These are phyloP conservation scores for Penstemon barbatus DNA, from an alignment of 257 asterid species.

Conservation along the genomic window DNA sequence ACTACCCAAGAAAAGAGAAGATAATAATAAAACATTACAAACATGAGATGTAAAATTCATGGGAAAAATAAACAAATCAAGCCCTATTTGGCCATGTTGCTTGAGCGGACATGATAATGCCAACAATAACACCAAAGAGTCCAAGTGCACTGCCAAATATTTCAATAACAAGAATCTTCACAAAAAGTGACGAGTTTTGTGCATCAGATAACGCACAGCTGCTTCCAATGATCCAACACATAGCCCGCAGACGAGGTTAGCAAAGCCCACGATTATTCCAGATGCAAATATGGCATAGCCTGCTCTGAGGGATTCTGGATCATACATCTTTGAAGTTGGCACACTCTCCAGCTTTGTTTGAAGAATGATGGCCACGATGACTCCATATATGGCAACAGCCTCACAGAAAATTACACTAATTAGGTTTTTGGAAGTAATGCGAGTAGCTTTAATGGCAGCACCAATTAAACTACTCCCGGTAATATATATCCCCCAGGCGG, in stretches of 20 bases:
- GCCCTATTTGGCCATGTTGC: constrained; percentile 72
- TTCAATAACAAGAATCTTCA: constrained; percentile 77
- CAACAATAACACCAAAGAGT: constrained; percentile 73
- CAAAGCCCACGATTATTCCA: constrained; percentile 81
- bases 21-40: constrained; percentile 29
- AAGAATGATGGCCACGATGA: constrained; percentile 83
- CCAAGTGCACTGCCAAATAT: constrained; percentile 86
- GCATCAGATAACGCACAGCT: constrained; percentile 82
- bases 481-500: constrained; percentile 78
- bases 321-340: constrained; percentile 56
- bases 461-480: constrained; percentile 59
- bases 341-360: constrained; percentile 82
- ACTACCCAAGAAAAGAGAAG: background rate
- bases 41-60: constrained; percentile 5
- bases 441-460: constrained; percentile 60
- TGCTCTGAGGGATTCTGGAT: constrained; percentile 73
- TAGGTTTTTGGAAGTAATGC: constrained; percentile 51
- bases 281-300: constrained; percentile 85
- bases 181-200: constrained; percentile 79
- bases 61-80: constrained; percentile 23
- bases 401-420: constrained; percentile 23
- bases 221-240: constrained; percentile 83
- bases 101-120: constrained; percentile 88
- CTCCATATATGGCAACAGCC: constrained; percentile 88
- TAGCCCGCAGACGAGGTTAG: constrained; percentile 83